These are phyloP conservation scores for Phytopythium montanum DNA, from an alignment of 352 stramenopile genomes.

Conservation along the genomic window DNA sequence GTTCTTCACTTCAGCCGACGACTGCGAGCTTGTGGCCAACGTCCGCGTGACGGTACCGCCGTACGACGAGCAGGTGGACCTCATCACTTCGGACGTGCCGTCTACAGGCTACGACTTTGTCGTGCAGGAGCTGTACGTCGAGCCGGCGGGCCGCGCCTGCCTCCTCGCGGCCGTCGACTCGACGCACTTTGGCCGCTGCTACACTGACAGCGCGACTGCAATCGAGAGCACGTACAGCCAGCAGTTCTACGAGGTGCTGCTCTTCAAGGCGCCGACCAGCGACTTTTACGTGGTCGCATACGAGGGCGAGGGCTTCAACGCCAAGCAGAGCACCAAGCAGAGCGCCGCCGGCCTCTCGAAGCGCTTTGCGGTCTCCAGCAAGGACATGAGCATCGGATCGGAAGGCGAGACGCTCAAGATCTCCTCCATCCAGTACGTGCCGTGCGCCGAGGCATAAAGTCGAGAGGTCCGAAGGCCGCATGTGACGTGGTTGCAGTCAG, in stretches of 20 bases:
- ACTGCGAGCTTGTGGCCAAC: conserved; percentile 35
- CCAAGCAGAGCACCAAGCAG: conserved; percentile 1
- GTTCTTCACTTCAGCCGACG: conserved; percentile 19
- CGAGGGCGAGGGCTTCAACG: conserved; percentile 32
- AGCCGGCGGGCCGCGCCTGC: conserved; percentile 37
- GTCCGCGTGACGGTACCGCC: conserved; percentile 31
- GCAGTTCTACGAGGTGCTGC: conserved; percentile 30
- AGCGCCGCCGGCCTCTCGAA: conserved; percentile 10
- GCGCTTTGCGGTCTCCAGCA: conserved; percentile 29
- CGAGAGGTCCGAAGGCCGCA: too few species aligned
- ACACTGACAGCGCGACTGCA: conserved; percentile 15
- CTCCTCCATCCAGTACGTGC: conserved; percentile 6
- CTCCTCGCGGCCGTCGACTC: conserved; percentile 18
- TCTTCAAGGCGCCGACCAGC: conserved; percentile 34
- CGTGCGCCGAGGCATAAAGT: conserved; percentile 4
- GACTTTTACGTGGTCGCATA: conserved; percentile 41
- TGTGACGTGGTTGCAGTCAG: too few species aligned
- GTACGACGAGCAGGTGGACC: conserved; percentile 30
- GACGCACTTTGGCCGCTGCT: conserved; percentile 31
- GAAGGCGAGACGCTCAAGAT: conserved; percentile 4
- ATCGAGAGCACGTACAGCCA: conserved; percentile 27
- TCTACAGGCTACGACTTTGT: conserved; percentile 32
- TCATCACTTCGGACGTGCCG: conserved; percentile 18
- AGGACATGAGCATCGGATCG: conserved; percentile 12
- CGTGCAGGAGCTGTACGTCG: conserved; percentile 43